phyloP scores from a whole-genome alignment of 2,329 filamentous ascomycete species.

The Beauveria caledonica region DNA sequence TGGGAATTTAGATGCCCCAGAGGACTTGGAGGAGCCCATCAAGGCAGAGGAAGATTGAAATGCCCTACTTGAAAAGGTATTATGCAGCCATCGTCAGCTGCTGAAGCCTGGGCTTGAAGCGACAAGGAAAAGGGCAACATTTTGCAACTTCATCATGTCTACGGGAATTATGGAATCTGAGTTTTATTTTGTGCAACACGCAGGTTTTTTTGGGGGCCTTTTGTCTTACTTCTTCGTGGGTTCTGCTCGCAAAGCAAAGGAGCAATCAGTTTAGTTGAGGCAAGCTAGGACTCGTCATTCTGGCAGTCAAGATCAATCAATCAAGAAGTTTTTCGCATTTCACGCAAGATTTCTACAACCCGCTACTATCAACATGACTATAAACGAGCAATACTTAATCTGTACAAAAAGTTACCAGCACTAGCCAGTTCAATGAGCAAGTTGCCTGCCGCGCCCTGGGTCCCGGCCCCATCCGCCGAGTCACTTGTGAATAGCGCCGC shows the following conservation, averaged over 20 bases:
- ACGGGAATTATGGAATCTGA: background rate
- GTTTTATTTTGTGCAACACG: background rate
- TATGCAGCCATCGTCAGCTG: background rate
- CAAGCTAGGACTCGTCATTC: background rate
- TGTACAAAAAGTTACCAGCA: no score
- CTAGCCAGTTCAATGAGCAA: background rate
- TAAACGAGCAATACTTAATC: no score
- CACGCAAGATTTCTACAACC: background rate
- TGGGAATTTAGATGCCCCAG: background rate
- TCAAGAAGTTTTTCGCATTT: background rate
- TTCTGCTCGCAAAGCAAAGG: background rate
- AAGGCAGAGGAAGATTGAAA: background rate
- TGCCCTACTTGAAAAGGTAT: no score
- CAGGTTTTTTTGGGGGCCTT: background rate
- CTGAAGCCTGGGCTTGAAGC: background rate
- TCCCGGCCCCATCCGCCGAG: background rate
- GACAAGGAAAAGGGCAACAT: background rate
- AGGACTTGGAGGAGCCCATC: background rate
- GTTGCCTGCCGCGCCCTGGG: background rate
- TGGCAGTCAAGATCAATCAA: background rate
- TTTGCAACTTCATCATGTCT: background rate
- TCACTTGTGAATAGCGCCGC: constrained; percentile 1
- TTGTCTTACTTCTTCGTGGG: background rate
- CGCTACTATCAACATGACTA: no score
- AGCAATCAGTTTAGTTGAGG: background rate